Base-by-base conservation (phyloP, 352 stramenopile genomes). In the Pythium volutum region DNA sequence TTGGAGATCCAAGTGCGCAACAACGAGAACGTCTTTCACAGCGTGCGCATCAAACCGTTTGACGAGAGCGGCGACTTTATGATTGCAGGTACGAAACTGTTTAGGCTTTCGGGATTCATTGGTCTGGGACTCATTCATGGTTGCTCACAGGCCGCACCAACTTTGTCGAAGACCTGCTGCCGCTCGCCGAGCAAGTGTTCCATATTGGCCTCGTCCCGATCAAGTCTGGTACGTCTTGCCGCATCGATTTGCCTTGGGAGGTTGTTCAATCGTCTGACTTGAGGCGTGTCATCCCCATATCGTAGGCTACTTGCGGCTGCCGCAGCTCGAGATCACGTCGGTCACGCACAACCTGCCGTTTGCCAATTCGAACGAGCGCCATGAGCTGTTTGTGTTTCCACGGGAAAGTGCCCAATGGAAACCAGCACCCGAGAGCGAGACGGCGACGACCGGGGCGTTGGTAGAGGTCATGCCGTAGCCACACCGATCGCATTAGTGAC, bases 1-100 rank as follows among this genome's bases (percentile, higher is more conserved):
- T 74, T 93, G 60, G 70, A 84, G 31, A 65, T 95, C 27, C 62
- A 64, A 9, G 66, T 93, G 29, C 70, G 69, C 27, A 95, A 95
- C 74, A 91, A 93, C 60, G 81, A 91, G 29, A 71, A 74, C 47
- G 66, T 71, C 9, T 79, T 91, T 43, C 80, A 93, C 62, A 86
- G 75, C 33, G 55, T 95, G 22, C 78, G 74, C 0, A 67, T 95
- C 46, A 89, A 91, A 55, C 74, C 81, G 1, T 71, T 89, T 22
- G 77, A 91, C 61, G 74, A 87, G 7, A 86, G 78, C 16, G 75
- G 71, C 12, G 76, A 90, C 45, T 93, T 93, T 67, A 77, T 93
- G 57, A 82, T 95, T 29, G 76, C 83, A 26, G 85, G 75, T 84
- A 57, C 48, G 52, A 33, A 22, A 20, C 11, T 43, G 11, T 12